Evolutionary conservation across 495 filamentous ascomycete genomes (phyloP), one percentile per base, ranked within the genome.

Genomic region (Hypomontagnella submonticulosa): DNA sequence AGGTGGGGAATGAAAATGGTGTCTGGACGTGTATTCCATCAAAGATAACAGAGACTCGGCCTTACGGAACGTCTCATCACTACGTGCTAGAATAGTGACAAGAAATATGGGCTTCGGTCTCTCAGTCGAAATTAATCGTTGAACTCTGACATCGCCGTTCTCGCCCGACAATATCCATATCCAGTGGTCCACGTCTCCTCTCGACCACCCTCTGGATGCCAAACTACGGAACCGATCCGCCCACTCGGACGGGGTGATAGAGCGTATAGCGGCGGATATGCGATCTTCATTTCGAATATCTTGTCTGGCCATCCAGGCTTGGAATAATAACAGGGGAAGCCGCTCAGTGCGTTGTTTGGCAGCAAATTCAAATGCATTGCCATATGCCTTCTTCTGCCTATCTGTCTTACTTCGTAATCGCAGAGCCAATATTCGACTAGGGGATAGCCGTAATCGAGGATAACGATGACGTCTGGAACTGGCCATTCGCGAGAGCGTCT

Each of bases 161-260:
- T 72, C 56, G 0, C 71, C 75, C 1, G 74, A 74, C 11, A 82
- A 36, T 41, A 82, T 77, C 78, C 77, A 80, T 36, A 73, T 63
- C 80, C 79, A 81, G 52, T 75, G 73, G 36, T 68, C 63, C 20
- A 80, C 32, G 20, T 77, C 65, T 19, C 63, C 66, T 36, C 40
- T 62, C 4, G 66, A 59, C 49, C 69, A 63, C 4, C 75, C 74
- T 38, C 63, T 71, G 18, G 33, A 9, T 1, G 43, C 71, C 11
- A 79, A 36, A 36, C 53, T 41, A 5, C 64, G 57, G 15, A 77
- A 46, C 4, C 70, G 69, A 7, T 67, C 50, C 4, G 48, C 58
- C 79, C 77, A 80, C 8, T 73, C 69, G 1, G 52, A 50, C 19
- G 71, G 55, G 30, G 36, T 53, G 15, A 54, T 65, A 1, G 69